Base-by-base conservation (phyloP, 805 yeast species). In the Wilhelminamyces savonicus region DNA sequence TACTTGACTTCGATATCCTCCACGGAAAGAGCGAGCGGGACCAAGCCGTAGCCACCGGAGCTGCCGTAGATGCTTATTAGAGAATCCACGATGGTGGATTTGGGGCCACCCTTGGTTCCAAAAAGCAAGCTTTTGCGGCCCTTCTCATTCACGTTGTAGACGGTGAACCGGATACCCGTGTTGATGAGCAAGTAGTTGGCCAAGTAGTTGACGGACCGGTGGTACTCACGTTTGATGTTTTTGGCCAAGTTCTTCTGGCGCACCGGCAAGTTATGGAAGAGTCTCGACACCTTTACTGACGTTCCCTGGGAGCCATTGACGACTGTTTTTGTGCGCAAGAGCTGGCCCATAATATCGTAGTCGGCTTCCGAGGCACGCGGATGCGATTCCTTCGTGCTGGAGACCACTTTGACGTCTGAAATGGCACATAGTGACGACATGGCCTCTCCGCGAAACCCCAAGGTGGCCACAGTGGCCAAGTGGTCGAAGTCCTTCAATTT, bases 361-460 rank as follows among this genome's bases (percentile, higher is more conserved):
- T 55, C 66, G 13, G 90, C 52, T 26, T 53, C 58, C 21, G 68
- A 59, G 3, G 85, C 92, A 24, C 60, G 58, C 1, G 92, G 88
- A 4, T 69, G 66, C 1, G 51, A 58, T 0, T 56, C 49, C 5
- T 38, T 38, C 2, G 71, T 62, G 3, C 81, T 66, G 0, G 87
- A 82, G 1, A 45, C 51, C 1, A 82, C 62, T 6, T 46, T 41
- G 5, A 82, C 50, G 5, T 62, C 55, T 1, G 76, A 53, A 12
- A 82, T 59, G 5, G 78, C 67, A 45, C 85, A 77, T 7, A 83
- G 45, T 0, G 90, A 79, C 40, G 82, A 75, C 47, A 83, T 59
- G 0, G 92, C 92, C 50, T 83, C 92, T 16, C 94, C 94, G 53
- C 94, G 64, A 44, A 83, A 83, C 0, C 94, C 94, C 18, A 80